Percentiles rank a stretch among this genome's conserved stretches.
These are phyloP conservation scores for Allantophomopsis cytisporea DNA, from an alignment of 2,329 filamentous ascomycete species.

Conservation along the genomic window DNA sequence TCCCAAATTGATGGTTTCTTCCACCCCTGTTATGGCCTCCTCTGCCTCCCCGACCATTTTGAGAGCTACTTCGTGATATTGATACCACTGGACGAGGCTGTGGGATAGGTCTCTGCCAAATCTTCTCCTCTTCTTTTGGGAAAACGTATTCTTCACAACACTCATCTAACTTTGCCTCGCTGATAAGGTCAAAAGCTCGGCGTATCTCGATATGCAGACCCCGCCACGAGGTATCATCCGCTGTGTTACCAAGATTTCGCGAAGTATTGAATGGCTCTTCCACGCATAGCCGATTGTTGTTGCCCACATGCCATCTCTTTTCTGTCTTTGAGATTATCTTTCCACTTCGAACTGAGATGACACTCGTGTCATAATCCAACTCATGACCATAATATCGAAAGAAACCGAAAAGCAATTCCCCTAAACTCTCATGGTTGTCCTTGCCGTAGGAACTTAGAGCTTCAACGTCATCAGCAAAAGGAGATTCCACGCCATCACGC, in stretches of 20 bases:
- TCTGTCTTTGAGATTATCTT: slow-evolving; percentile 66
- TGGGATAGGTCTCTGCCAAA: slow-evolving; percentile 41
- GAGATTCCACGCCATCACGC: slow-evolving; percentile 52
- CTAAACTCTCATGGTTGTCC: slow-evolving; percentile 70
- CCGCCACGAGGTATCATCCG: slow-evolving; percentile 85
- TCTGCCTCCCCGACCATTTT: slow-evolving; percentile 26
- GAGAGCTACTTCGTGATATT: slow-evolving; percentile 40
- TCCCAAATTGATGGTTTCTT: slow-evolving; percentile 10
- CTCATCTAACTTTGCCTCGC: slow-evolving; percentile 64
- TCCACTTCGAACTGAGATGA: slow-evolving; percentile 75
- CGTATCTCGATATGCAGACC: slow-evolving; percentile 84
- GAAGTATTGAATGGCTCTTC: slow-evolving; percentile 91
- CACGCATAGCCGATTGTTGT: slow-evolving; percentile 80
- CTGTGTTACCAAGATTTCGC: slow-evolving; percentile 89
- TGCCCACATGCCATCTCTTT: slow-evolving; percentile 73
- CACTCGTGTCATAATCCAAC: slow-evolving; percentile 74
- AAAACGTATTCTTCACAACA: slow-evolving; percentile 83
- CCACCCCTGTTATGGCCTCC: slow-evolving; percentile 12
- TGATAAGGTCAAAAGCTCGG: slow-evolving; percentile 72
- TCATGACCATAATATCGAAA: slow-evolving; percentile 93
- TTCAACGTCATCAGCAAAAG: slow-evolving; percentile 78
- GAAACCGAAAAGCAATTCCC: slow-evolving; percentile 85
- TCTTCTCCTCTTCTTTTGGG: slow-evolving; percentile 62
- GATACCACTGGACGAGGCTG: slow-evolving; percentile 37
- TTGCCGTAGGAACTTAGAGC: slow-evolving; percentile 61